Conservation (phyloP, 148 eudicot species). For the Rhododendron griersonianum region DNA sequence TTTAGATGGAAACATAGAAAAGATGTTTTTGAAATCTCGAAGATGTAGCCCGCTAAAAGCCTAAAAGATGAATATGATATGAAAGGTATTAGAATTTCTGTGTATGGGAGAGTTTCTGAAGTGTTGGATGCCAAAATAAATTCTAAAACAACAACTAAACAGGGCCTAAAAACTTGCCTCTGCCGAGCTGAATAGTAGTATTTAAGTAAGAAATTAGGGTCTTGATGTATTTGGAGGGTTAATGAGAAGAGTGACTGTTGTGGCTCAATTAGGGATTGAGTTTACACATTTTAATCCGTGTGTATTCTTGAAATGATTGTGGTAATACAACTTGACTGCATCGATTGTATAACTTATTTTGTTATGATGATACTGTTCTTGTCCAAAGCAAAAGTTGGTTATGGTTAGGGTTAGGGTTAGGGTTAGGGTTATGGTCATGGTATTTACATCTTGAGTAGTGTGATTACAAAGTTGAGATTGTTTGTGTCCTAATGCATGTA, state of each 20-base stretch:
- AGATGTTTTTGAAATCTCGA: background rate
- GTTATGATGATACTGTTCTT: background rate
- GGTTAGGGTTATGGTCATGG: background rate
- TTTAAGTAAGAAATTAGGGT: background rate
- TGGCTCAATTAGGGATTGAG: background rate
- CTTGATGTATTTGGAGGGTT: background rate
- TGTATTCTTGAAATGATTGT: background rate
- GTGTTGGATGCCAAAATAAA: background rate
- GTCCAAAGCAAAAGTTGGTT: background rate
- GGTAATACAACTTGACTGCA: background rate
- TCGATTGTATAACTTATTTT: background rate
- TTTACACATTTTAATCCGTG: background rate
- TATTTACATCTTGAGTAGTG: background rate
- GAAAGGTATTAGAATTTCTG: background rate
- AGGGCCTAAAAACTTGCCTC: background rate
- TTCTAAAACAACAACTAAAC: background rate
- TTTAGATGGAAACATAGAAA: background rate
- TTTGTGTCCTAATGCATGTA: background rate
- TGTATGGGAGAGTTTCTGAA: background rate
- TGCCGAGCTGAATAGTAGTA: background rate
- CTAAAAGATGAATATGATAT: background rate
- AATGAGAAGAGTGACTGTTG: background rate
- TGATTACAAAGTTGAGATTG: background rate
- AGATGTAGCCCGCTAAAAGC: background rate
- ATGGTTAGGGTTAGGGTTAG: background rate